Evolutionary conservation across 805 yeast genomes (phyloP).

Genomic region (Isabelozyma gotoi): DNA sequence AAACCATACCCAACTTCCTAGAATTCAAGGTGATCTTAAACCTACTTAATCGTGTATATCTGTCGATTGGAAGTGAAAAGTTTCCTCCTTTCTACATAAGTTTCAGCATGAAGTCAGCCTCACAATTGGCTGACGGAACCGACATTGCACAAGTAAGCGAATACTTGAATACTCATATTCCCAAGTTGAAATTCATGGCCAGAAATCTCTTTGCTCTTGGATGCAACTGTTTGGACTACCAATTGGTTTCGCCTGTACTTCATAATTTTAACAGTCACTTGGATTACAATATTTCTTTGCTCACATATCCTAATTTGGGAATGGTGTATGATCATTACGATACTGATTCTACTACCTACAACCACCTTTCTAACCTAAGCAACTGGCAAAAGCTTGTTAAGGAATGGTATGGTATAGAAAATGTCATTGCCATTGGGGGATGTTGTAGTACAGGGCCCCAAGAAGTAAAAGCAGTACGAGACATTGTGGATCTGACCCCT

Average conservation of each 20-base stretch:
- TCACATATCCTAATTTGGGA: conserved; percentile 78
- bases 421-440: conserved; percentile 61
- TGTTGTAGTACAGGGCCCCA: conserved; percentile 71
- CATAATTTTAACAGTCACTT: conserved; percentile 21
- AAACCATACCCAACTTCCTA: conserved; percentile 64
- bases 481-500: not conserved
- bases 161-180: conserved; percentile 12
- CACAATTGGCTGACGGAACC: conserved; percentile 32
- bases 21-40: conserved; percentile 55
- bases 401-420: conserved; percentile 40
- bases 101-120: conserved; percentile 25
- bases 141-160: conserved; percentile 18
- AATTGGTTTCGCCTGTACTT: conserved; percentile 41
- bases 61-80: conserved; percentile 21
- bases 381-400: conserved; percentile 40
- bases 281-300: conserved; percentile 32
- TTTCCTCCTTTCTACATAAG: conserved; percentile 47
- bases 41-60: conserved; percentile 13
- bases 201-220: conserved; percentile 53
- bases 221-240: conserved; percentile 63
- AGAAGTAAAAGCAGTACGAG: conserved; percentile 17
- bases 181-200: conserved; percentile 6
- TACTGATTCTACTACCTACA: conserved; percentile 12
- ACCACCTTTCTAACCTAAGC: conserved; percentile 7
- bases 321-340: conserved; percentile 53